Conservation (phyloP, 768 basidiomycete genomes). For the Suillus subluteus region DNA sequence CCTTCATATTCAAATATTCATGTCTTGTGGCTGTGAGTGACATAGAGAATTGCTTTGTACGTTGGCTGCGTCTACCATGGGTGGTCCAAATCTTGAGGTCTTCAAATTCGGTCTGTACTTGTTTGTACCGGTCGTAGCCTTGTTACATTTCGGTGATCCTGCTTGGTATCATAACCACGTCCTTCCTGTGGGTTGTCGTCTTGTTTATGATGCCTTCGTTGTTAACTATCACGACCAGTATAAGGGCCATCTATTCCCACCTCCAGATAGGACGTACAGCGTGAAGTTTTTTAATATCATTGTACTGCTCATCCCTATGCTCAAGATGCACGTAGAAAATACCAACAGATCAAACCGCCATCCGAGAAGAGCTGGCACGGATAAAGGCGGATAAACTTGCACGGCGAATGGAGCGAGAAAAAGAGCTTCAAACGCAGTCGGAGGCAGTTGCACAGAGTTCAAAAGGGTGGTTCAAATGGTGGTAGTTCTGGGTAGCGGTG, state of each 20-base stretch:
- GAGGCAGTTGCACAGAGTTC: slow-evolving; percentile 22
- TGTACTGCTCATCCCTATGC: neutral
- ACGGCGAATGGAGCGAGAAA: slow-evolving; percentile 47
- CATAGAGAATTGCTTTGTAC: neutral
- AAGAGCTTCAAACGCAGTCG: slow-evolving; percentile 32
- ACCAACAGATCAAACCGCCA: slow-evolving; percentile 65
- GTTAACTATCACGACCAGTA: slow-evolving; percentile 51
- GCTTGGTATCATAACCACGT: slow-evolving; percentile 84
- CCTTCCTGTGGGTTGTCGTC: slow-evolving; percentile 58
- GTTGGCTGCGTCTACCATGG: slow-evolving; percentile 45
- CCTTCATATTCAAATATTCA: neutral
- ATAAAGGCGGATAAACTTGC: slow-evolving; percentile 66
- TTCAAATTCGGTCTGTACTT: slow-evolving; percentile 91
- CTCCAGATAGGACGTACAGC: slow-evolving; percentile 56
- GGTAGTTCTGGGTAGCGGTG: slow-evolving; percentile 21
- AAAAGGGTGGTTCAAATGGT: slow-evolving; percentile 31
- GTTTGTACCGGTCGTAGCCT: slow-evolving; percentile 78
- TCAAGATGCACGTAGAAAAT: slow-evolving; percentile 46
- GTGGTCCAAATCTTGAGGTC: slow-evolving; percentile 81
- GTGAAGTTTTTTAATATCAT: slow-evolving; percentile 35
- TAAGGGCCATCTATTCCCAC: slow-evolving; percentile 71
- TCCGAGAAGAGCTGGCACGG: slow-evolving; percentile 71
- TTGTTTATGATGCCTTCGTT: slow-evolving; percentile 1
- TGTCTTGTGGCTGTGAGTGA: neutral
- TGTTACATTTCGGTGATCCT: slow-evolving; percentile 87